Percentiles rank a stretch among this genome's conserved stretches.
Conservation (phyloP, 306 rosid genomes). For the Glycine latifolia region DNA sequence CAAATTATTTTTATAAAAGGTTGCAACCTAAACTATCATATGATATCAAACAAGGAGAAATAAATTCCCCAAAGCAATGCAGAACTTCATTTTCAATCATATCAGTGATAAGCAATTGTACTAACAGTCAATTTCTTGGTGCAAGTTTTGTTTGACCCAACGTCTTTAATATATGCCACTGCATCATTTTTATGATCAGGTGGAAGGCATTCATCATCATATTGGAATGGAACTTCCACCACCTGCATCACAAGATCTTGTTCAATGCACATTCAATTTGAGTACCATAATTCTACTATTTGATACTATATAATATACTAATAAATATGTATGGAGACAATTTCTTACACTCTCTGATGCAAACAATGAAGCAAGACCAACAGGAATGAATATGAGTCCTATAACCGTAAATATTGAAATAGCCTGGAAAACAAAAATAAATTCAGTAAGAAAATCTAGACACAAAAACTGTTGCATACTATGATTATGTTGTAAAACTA, state of each 20-base stretch:
- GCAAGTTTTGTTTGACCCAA: slow-evolving; percentile 66
- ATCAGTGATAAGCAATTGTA: slow-evolving; percentile 39
- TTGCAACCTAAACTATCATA: slow-evolving; percentile 22
- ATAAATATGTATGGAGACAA: neutral
- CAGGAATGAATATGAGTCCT: slow-evolving; percentile 73
- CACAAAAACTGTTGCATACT: neutral
- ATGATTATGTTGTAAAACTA: slow-evolving; percentile 12
- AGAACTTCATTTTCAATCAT: slow-evolving; percentile 3
- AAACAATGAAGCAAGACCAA: slow-evolving; percentile 74
- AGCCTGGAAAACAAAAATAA: slow-evolving; percentile 58
- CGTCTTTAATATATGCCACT: slow-evolving; percentile 61
- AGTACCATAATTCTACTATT: neutral
- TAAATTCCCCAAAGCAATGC: neutral
- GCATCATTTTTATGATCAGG: slow-evolving; percentile 35
- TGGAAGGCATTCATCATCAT: slow-evolving; percentile 75
- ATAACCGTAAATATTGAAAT: slow-evolving; percentile 63
- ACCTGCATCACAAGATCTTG: slow-evolving; percentile 60
- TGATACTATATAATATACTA: neutral
- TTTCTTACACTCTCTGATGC: slow-evolving; percentile 74
- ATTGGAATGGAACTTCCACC: slow-evolving; percentile 67
- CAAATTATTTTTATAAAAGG: slow-evolving; percentile 3
- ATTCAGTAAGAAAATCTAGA: neutral
- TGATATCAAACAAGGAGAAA: slow-evolving; percentile 19
- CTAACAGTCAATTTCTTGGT: slow-evolving; percentile 63
- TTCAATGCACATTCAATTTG: slow-evolving; percentile 19